Conservation (phyloP, 2,329 filamentous ascomycete species). For the Coleophoma cylindrospora region DNA sequence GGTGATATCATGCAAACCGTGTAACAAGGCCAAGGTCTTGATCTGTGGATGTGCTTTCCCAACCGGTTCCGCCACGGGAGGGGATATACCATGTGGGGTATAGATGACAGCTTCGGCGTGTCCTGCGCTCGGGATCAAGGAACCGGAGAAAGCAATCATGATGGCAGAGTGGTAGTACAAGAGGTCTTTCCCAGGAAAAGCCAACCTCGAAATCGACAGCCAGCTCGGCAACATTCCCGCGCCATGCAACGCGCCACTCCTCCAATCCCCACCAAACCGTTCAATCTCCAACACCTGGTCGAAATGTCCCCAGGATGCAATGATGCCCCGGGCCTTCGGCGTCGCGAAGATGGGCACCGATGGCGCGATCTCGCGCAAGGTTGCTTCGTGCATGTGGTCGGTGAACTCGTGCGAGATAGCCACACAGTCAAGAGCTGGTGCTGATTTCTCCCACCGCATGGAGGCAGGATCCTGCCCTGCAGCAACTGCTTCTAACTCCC, state of each 20-base stretch:
- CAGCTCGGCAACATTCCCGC: conserved; percentile 44
- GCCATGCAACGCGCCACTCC: conserved; percentile 16
- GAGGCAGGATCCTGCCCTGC: neutral
- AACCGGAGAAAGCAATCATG: conserved; percentile 46
- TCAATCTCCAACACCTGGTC: conserved; percentile 38
- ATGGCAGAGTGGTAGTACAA: conserved; percentile 59
- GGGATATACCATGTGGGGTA: conserved; percentile 56
- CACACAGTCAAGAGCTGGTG: conserved; percentile 50
- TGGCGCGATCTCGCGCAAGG: conserved; percentile 47
- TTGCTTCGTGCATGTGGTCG: conserved; percentile 61
- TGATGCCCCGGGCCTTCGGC: conserved; percentile 49
- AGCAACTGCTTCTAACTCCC: conserved; percentile 37
- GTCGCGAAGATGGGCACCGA: conserved; percentile 55
- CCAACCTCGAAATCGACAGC: conserved; percentile 55
- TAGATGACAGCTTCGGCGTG: conserved; percentile 53
- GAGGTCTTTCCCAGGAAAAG: conserved; percentile 43
- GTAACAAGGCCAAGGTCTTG: conserved; percentile 51
- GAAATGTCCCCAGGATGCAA: conserved; percentile 56
- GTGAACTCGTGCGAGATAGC: conserved; percentile 62
- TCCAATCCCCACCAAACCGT: conserved; percentile 22
- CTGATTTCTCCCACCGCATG: conserved; percentile 16
- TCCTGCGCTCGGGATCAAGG: conserved; percentile 13
- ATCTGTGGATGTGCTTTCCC: conserved; percentile 38
- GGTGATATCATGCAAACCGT: conserved; percentile 56
- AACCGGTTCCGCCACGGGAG: conserved; percentile 38